Evolutionary conservation across 225 moss, liverwort and hornwort species (phyloP), one percentile per base, ranked within the genome.

Genomic region (Climacium dendroides): DNA sequence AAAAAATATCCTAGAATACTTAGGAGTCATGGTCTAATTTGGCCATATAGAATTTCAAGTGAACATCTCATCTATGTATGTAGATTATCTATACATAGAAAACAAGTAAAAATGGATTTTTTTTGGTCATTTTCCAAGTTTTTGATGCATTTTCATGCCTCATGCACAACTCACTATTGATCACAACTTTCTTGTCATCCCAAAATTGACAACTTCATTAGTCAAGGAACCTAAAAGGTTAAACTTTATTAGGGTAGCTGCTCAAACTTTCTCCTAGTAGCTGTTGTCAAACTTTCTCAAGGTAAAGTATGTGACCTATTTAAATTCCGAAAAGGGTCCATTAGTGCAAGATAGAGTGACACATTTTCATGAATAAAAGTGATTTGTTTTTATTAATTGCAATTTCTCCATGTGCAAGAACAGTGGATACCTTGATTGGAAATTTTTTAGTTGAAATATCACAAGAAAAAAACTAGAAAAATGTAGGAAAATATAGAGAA

Each of bases 321-420:
- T n/a, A n/a, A n/a, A n/a, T 64, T 35, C 0, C 0, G 1, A 10
- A 1, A 1, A 34, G 1, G 19, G 5, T 0, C 17, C 13, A 22
- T n/a, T 65, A 10, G 19, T 1, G 0, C 15, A 29, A 29, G 24
- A 24, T 11, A 59, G 25, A 12, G 15, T 61, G 61, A 61, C 15
- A 15, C 29, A 61, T 29, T 61, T 61, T 29, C 2, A 2, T 61
- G 0, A 59, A 59, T 11, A 6, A 59, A 2, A 7, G 4, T 8
- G 8, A 62, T 8, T 13, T 30, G 9, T 39, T 39, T 39, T 69
- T 14, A 70, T 41, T 41, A 8, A 41, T 37, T 35, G 10, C 5
- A 35, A 1, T 66, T 20, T 19, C 5, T 24, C 1, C 12, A 6
- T 39, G 7, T 4, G 13, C 7, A 39, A 0, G 4, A 70, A 41